phyloP scores from a whole-genome alignment of 106 monocot genomes.

The Iris macrosiphon region DNA sequence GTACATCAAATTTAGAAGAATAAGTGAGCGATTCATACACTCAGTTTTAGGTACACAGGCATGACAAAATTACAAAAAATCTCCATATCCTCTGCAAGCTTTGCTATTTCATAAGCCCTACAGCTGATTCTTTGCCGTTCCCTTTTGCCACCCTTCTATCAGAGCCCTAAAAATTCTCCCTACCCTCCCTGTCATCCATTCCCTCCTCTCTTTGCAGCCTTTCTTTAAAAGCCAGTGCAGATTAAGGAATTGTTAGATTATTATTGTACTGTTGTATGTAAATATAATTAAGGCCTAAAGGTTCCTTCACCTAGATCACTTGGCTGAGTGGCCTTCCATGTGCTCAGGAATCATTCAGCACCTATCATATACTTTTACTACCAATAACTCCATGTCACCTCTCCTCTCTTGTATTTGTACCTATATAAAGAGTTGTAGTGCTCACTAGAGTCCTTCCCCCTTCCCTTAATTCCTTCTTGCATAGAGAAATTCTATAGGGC shows the following conservation, averaged over 20 bases:
- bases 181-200: no score
- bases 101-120: no score
- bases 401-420: neutral
- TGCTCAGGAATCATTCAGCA: constrained; percentile 14
- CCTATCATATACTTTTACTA: neutral
- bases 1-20: no score
- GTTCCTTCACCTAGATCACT: constrained; percentile 6
- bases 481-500: neutral
- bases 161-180: no score
- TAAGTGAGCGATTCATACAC: no score
- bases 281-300: neutral
- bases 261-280: neutral
- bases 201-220: no score
- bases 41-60: no score
- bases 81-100: no score
- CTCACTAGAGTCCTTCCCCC: constrained; percentile 3
- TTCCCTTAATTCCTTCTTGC: neutral
- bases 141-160: no score
- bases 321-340: constrained; percentile 4
- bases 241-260: neutral
- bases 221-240: neutral
- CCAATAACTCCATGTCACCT: neutral
- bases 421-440: constrained; percentile 3
- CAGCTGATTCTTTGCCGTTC: no score
- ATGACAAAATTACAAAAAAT: no score